A percentile compares a stretch with the other conserved stretches of the same genome.
Evolutionary conservation across 495 filamentous ascomycete species (phyloP).

Genomic region (Trichoderma orchidacearum): DNA sequence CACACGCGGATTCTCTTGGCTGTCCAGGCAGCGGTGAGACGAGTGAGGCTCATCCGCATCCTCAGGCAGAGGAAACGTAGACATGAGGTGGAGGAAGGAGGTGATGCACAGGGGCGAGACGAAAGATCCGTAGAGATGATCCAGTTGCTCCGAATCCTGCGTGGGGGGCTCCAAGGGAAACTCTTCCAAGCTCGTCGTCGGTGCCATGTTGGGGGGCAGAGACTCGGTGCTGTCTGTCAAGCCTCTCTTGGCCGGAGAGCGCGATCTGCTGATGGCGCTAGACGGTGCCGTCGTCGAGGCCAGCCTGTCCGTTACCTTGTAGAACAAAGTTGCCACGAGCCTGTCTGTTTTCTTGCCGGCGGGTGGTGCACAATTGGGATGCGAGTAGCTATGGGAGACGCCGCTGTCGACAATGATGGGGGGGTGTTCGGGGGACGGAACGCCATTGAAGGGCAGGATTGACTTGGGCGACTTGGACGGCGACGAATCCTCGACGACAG

Average conservation of each 20-base stretch:
- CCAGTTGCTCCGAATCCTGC: constrained; percentile 46
- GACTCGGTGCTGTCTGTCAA: constrained; percentile 15
- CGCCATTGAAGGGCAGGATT: constrained; percentile 34
- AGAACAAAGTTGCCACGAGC: constrained; percentile 56
- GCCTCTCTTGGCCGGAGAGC: constrained; percentile 11
- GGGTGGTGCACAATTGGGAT: constrained; percentile 38
- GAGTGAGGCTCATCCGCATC: constrained; percentile 45
- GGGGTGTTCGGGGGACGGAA: constrained; percentile 35
- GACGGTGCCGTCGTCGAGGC: constrained; percentile 11
- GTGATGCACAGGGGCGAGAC: constrained; percentile 71
- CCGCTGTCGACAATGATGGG: constrained; percentile 43
- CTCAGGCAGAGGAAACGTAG: constrained; percentile 44
- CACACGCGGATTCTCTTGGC: constrained; percentile 35
- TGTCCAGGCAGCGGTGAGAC: constrained; percentile 60
- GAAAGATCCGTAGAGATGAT: constrained; percentile 63
- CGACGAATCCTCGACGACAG: constrained; percentile 35
- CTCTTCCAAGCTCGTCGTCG: constrained; percentile 51
- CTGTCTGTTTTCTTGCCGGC: constrained; percentile 23
- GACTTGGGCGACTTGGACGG: constrained; percentile 18
- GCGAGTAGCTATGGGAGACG: constrained; percentile 39
- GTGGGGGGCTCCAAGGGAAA: constrained; percentile 60
- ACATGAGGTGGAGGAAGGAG: constrained; percentile 65
- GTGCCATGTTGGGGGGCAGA: constrained; percentile 41
- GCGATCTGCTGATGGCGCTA: constrained; percentile 14
- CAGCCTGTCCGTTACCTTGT: constrained; percentile 24